A percentile compares a stretch with the other conserved stretches of the same genome.
Conservation (phyloP, 345 rosid genomes). For the Garcia nutans region DNA sequence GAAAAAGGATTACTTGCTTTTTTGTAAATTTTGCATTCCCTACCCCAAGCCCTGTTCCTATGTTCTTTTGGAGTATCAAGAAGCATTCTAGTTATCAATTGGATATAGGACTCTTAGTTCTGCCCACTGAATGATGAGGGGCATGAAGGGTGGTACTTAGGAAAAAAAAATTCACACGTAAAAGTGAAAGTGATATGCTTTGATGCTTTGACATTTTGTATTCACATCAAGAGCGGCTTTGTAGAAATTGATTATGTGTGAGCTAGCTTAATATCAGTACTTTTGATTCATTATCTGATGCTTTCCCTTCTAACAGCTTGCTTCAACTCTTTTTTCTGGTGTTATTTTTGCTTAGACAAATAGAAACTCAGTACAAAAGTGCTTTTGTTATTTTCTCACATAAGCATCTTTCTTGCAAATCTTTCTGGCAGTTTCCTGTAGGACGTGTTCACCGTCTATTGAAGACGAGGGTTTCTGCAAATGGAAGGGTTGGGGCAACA, state of each 20-base stretch:
- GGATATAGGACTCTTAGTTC: background rate
- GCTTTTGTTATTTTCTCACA: background rate
- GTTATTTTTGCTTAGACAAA: background rate
- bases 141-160: background rate
- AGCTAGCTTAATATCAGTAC: background rate
- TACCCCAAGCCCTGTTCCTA: background rate
- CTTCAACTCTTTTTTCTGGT: background rate
- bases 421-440: slow-evolving; percentile 28
- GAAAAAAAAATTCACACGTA: background rate
- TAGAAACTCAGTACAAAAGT: background rate
- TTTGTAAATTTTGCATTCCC: background rate
- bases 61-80: background rate
- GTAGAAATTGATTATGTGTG: too few species aligned
- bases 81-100: too few species aligned
- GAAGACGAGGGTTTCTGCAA: slow-evolving; percentile 32
- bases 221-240: background rate
- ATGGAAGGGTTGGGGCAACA: slow-evolving; percentile 37
- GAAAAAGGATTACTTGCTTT: background rate
- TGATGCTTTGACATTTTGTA: background rate
- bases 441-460: slow-evolving; percentile 32
- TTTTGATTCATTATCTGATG: background rate
- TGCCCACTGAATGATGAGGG: background rate
- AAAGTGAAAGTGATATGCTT: background rate
- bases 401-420: background rate
- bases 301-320: background rate